These are phyloP conservation scores for Coemansia sp. DNA, from an alignment of 192 early-diverging fungal genomes.

Conservation along the genomic window DNA sequence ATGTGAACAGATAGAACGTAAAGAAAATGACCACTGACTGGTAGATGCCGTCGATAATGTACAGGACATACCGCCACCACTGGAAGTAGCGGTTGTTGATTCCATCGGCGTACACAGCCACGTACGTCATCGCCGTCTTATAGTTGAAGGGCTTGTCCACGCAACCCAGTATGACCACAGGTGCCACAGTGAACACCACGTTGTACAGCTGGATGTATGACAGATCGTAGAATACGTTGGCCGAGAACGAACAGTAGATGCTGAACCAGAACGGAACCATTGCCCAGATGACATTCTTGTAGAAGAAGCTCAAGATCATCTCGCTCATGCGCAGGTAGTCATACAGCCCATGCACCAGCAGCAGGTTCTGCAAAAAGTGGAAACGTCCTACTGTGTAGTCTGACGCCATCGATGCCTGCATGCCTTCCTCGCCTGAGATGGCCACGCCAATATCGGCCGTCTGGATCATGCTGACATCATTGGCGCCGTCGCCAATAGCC, in stretches of 20 bases:
- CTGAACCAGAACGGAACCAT: slow-evolving; percentile 94
- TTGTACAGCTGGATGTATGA: slow-evolving; percentile 90
- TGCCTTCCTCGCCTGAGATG: slow-evolving; percentile 76
- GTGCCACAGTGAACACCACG: slow-evolving; percentile 68
- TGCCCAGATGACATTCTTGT: slow-evolving; percentile 94
- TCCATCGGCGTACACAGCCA: slow-evolving; percentile 77
- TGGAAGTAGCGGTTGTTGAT: slow-evolving; percentile 82
- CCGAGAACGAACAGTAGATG: slow-evolving; percentile 89
- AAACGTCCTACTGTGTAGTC: slow-evolving; percentile 95
- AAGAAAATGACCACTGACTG: slow-evolving; percentile 90
- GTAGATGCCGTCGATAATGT: slow-evolving; percentile 87
- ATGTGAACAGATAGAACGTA: slow-evolving; percentile 65
- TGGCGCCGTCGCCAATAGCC: slow-evolving; percentile 77
- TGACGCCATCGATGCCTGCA: slow-evolving; percentile 92
- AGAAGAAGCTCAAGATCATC: slow-evolving; percentile 92
- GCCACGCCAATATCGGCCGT: slow-evolving; percentile 85
- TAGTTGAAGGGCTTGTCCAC: slow-evolving; percentile 53
- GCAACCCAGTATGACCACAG: slow-evolving; percentile 64
- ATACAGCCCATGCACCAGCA: slow-evolving; percentile 93
- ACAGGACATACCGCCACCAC: slow-evolving; percentile 81
- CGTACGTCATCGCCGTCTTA: slow-evolving; percentile 57
- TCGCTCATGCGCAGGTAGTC: slow-evolving; percentile 86
- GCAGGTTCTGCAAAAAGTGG: slow-evolving; percentile 78
- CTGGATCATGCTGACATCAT: slow-evolving; percentile 98
- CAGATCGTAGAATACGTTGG: slow-evolving; percentile 91